A percentile compares a stretch with the other conserved stretches of the same genome.
Conservation (phyloP, 2,329 filamentous ascomycete genomes). For the Neopestalotiopsis sp. region DNA sequence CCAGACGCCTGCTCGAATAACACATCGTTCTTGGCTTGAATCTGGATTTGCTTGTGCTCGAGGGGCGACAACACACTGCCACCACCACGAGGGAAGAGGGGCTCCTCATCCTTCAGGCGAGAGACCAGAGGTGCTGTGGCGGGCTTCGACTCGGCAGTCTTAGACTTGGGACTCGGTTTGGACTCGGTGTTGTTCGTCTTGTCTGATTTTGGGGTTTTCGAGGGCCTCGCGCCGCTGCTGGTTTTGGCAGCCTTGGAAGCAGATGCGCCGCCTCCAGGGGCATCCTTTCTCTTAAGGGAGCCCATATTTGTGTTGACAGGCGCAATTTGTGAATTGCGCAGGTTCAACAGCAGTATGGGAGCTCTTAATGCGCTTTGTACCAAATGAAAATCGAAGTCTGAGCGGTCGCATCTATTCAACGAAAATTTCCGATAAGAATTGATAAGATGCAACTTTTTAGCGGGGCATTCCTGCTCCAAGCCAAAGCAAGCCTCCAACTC, state of each 20-base stretch:
- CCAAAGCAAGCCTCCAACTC: no score
- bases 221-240: slow-evolving; percentile 50
- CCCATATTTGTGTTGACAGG: slow-evolving; percentile 49
- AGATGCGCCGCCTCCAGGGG: slow-evolving; percentile 53
- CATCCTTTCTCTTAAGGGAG: slow-evolving; percentile 64
- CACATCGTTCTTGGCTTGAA: slow-evolving; percentile 91
- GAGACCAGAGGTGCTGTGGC: slow-evolving; percentile 45
- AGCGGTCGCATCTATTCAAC: slow-evolving; percentile 6
- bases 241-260: slow-evolving; percentile 55
- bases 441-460: slow-evolving; percentile 11
- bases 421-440: slow-evolving; percentile 15
- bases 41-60: slow-evolving; percentile 95
- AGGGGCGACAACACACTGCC: slow-evolving; percentile 89
- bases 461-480: background rate
- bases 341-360: background rate
- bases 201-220: slow-evolving; percentile 52
- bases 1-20: slow-evolving; percentile 80
- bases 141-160: slow-evolving; percentile 30
- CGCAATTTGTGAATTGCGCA: slow-evolving; percentile 16
- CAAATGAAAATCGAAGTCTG: background rate
- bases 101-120: slow-evolving; percentile 77
- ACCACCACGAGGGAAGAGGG: slow-evolving; percentile 90
- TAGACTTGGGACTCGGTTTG: slow-evolving; percentile 32
- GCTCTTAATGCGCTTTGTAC: background rate
- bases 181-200: slow-evolving; percentile 42